Evolutionary conservation across 192 early-diverging fungal species (phyloP).

Genomic region (Podila clonocystis): DNA sequence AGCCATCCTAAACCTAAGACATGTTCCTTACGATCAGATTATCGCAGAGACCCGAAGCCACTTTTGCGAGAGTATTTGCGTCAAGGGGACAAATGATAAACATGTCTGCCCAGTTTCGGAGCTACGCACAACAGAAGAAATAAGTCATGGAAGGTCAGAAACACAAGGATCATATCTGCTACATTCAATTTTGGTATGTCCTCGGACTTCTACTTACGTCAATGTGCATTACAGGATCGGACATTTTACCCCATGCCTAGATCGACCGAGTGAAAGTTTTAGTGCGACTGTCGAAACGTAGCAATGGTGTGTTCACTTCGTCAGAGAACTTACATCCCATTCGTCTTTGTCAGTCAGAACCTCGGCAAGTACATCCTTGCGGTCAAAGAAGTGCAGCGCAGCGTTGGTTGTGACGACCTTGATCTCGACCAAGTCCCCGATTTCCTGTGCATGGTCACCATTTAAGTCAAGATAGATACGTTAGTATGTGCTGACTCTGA

Average conservation of each 20-base stretch:
- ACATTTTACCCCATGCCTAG: slow-evolving; percentile 80
- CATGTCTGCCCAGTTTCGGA: slow-evolving; percentile 95
- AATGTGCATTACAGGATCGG: slow-evolving; percentile 95
- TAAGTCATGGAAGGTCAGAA: neutral
- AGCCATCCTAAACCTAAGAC: too few relatives aligned
- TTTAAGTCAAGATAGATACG: too few relatives aligned
- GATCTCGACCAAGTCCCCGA: slow-evolving; percentile 68
- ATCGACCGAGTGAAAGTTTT: neutral
- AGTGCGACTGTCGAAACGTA: neutral
- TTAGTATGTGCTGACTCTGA: too few relatives aligned
- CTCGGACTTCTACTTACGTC: slow-evolving; percentile 61
- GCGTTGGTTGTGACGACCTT: slow-evolving; percentile 81
- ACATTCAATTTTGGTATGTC: neutral
- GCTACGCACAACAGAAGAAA: slow-evolving; percentile 48
- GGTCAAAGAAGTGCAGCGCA: slow-evolving; percentile 91
- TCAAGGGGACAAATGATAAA: slow-evolving; percentile 91
- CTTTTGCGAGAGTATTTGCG: slow-evolving; percentile 94
- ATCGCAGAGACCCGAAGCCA: slow-evolving; percentile 92
- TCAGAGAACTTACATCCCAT: slow-evolving; percentile 69
- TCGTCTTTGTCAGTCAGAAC: slow-evolving; percentile 88
- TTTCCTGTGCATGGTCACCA: neutral
- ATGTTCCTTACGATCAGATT: slow-evolving; percentile 77
- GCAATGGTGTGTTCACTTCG: neutral
- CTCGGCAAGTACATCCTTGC: slow-evolving; percentile 47
- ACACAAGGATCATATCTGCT: neutral